Evolutionary conservation across 2,329 filamentous ascomycete genomes (phyloP).

Genomic region (Curvularia spicifera): DNA sequence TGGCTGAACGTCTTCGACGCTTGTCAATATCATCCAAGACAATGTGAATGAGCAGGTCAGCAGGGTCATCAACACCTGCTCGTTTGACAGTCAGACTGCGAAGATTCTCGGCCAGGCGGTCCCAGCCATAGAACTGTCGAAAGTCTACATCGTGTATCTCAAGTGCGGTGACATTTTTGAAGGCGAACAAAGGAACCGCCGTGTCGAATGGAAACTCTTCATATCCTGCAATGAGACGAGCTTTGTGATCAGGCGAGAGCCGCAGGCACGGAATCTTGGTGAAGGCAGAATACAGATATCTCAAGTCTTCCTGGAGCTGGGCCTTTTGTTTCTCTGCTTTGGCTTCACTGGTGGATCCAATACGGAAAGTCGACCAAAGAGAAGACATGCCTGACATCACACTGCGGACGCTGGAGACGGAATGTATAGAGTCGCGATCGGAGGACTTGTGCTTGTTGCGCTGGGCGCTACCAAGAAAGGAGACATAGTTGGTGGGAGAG

Average conservation of each 20-base stretch:
- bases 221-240: constrained; percentile 86
- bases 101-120: constrained; percentile 88
- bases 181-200: constrained; percentile 92
- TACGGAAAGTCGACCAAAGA: constrained; percentile 86
- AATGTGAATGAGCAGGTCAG: constrained; percentile 88
- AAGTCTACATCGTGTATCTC: constrained; percentile 97
- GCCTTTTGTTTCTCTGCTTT: constrained; percentile 88
- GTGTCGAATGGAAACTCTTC: constrained; percentile 99
- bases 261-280: constrained; percentile 95
- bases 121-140: constrained; percentile 96
- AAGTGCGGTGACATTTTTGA: constrained; percentile 94
- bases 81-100: constrained; percentile 88
- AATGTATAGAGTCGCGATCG: constrained; percentile 90
- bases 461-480: constrained; percentile 85
- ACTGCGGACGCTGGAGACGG: constrained; percentile 93
- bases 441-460: constrained; percentile 78
- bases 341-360: constrained; percentile 79
- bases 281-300: constrained; percentile 96
- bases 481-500: constrained; percentile 90
- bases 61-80: constrained; percentile 85
- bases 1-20: constrained; percentile 84
- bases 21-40: constrained; percentile 97
- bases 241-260: constrained; percentile 90
- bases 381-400: constrained; percentile 97
- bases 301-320: constrained; percentile 84